These are phyloP conservation scores for Globisporangium paddicum DNA, from an alignment of 352 stramenopile species.

Conservation along the genomic window DNA sequence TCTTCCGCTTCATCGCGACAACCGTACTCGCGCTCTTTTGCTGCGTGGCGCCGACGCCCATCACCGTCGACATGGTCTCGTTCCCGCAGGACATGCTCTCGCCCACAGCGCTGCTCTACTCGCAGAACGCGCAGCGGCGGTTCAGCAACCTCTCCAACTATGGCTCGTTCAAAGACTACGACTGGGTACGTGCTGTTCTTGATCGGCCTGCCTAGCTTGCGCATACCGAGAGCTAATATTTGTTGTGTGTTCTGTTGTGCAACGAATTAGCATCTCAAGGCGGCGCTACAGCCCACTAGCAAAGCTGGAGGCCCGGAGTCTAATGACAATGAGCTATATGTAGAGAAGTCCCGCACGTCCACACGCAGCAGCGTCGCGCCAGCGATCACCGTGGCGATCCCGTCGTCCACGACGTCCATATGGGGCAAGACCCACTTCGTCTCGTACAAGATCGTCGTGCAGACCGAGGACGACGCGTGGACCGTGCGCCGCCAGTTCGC, in stretches of 20 bases:
- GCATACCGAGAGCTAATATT: not conserved
- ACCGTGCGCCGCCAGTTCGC: slow-evolving; percentile 57
- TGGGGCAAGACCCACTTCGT: slow-evolving; percentile 72
- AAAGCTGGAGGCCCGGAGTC: not conserved
- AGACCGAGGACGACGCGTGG: slow-evolving; percentile 68
- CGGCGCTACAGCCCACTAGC: not conserved
- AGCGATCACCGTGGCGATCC: slow-evolving; percentile 55
- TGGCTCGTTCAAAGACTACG: slow-evolving; percentile 49
- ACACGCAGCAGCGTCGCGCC: slow-evolving; percentile 19
- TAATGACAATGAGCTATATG: not conserved
- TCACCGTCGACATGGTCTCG: slow-evolving; percentile 45
- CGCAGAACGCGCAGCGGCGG: slow-evolving; percentile 23
- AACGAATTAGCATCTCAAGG: not conserved
- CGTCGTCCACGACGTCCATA: slow-evolving; percentile 55
- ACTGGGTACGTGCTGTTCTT: too few species aligned
- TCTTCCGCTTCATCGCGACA: slow-evolving; percentile 34
- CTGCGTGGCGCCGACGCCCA: slow-evolving; percentile 40
- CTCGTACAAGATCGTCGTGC: slow-evolving; percentile 71
- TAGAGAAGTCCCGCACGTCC: slow-evolving; percentile 7
- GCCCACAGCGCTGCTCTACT: slow-evolving; percentile 57
- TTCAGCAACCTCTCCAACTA: slow-evolving; percentile 40
- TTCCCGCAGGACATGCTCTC: slow-evolving; percentile 41
- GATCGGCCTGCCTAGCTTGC: too few species aligned
- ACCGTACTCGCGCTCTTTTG: slow-evolving; percentile 45
- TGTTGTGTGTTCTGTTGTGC: not conserved